A percentile compares a stretch with the other conserved stretches of the same genome.
These are phyloP conservation scores for Didymella sp. DNA, from an alignment of 2,329 filamentous ascomycete species.

Conservation along the genomic window DNA sequence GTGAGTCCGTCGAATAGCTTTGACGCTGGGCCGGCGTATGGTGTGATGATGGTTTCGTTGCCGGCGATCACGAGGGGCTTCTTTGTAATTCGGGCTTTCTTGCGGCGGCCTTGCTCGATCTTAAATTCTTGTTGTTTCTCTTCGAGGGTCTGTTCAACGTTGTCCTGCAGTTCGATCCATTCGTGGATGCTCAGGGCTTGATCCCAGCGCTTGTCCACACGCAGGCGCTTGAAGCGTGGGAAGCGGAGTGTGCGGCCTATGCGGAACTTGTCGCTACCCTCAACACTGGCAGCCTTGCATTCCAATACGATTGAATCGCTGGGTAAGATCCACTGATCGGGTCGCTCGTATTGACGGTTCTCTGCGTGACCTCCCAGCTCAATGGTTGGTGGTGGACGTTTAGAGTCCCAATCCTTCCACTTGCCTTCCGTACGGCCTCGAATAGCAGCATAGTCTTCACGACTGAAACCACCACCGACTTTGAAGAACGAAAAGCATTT, in stretches of 20 bases:
- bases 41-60: slow-evolving; percentile 56
- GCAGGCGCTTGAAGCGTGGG: slow-evolving; percentile 82
- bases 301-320: slow-evolving; percentile 85
- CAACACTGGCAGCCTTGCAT: slow-evolving; percentile 85
- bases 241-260: slow-evolving; percentile 83
- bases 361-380: slow-evolving; percentile 74
- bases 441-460: slow-evolving; percentile 83
- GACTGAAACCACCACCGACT: slow-evolving; percentile 91
- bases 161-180: slow-evolving; percentile 73
- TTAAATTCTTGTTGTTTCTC: slow-evolving; percentile 75
- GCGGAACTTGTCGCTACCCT: slow-evolving; percentile 77
- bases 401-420: slow-evolving; percentile 84
- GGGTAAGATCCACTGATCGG: slow-evolving; percentile 93
- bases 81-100: slow-evolving; percentile 65
- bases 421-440: slow-evolving; percentile 86
- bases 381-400: slow-evolving; percentile 78
- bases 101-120: slow-evolving; percentile 71
- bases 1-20: slow-evolving; percentile 76
- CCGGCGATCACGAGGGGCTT: slow-evolving; percentile 79
- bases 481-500: slow-evolving; percentile 96
- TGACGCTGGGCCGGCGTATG: slow-evolving; percentile 65
- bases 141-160: slow-evolving; percentile 72
- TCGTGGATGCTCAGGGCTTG: slow-evolving; percentile 78
- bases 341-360: slow-evolving; percentile 75
- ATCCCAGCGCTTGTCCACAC: slow-evolving; percentile 85